phyloP scores from a whole-genome alignment of 805 yeast genomes.

The Saccharomyces paradoxus region DNA sequence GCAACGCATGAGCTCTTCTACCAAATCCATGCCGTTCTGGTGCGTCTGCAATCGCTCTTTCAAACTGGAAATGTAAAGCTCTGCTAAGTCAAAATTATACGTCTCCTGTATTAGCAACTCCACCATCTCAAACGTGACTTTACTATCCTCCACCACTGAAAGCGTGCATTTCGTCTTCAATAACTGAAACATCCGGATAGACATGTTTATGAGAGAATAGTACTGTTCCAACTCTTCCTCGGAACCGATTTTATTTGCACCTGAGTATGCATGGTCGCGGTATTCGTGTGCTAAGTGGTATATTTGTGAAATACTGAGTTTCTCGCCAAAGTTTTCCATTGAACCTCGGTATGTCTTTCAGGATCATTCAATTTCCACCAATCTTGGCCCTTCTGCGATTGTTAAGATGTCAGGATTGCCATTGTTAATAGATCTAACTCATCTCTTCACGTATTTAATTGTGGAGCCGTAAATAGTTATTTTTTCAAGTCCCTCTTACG shows the following conservation, averaged over 20 bases:
- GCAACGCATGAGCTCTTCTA: conserved; percentile 16
- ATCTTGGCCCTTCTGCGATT: neutral
- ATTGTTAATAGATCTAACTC: neutral
- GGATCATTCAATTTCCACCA: neutral
- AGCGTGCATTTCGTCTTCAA: conserved; percentile 11
- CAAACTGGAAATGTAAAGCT: conserved; percentile 19
- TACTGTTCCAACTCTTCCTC: conserved; percentile 26
- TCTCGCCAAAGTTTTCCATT: neutral
- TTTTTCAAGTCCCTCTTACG: neutral
- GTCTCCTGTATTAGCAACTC: conserved; percentile 27
- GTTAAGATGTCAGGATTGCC: neutral
- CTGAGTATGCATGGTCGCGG: conserved; percentile 15
- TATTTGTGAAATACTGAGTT: conserved; percentile 1
- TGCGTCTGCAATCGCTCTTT: conserved; percentile 21
- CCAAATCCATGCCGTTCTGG: conserved; percentile 5
- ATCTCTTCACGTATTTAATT: neutral
- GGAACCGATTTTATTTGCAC: conserved; percentile 9
- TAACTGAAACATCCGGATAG: conserved; percentile 18
- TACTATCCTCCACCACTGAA: conserved; percentile 22
- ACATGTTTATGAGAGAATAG: conserved; percentile 25
- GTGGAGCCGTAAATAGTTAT: neutral
- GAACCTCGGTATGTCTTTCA: neutral
- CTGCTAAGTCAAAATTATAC: conserved; percentile 22
- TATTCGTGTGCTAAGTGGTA: conserved; percentile 23
- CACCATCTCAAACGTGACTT: conserved; percentile 22